Evolutionary conservation across 768 basidiomycete species (phyloP), one percentile per base, ranked within the genome.

Genomic region (Tulasnella sp.): DNA sequence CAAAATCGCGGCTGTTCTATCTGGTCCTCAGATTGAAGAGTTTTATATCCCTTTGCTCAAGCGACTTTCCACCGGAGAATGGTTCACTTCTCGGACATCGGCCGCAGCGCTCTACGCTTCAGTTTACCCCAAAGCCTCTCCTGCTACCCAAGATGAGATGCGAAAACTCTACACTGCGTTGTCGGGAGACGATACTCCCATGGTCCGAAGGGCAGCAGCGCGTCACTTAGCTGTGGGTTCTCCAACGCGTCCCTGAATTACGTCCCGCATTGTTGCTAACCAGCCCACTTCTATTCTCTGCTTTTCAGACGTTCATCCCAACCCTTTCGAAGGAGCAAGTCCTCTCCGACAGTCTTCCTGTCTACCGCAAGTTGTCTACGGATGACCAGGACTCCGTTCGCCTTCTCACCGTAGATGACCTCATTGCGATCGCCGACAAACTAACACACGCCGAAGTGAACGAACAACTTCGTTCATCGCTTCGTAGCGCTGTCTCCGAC

Each of bases 301-400:
- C 77, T 68, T 79, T 71, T 8, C 80, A 98, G 96, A 89, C 93
- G 27, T 89, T 97, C 79, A 87, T 94, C 79, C 92, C 92, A 85
- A 90, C 92, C 83, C 90, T 97, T 81, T 89, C 93, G 62, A 92
- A 94, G 84, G 89, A 89, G 71, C 91, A 96, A 81, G 91, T 99
- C 80, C 84, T 97, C 80, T 89, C 92, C 74, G 97, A 98, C 84
- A 93, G 94, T 77, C 88, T 99, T 31, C 93, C 95, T 75, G 90
- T 99, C 81, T 99, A 99, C 87, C 92, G 95, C 82, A 92, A 94
- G 86, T 92, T 99, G 78, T 93, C 98, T 82, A 89, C 91, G 6
- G 98, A 99, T 84, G 98, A 99, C 85, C 98, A 99, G 85, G 98
- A 99, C 85, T 98, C 97, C 34, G 98, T 99, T 77, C 91, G 98